phyloP scores from a whole-genome alignment of 768 basidiomycete genomes.

The Psilocybe sp. region DNA sequence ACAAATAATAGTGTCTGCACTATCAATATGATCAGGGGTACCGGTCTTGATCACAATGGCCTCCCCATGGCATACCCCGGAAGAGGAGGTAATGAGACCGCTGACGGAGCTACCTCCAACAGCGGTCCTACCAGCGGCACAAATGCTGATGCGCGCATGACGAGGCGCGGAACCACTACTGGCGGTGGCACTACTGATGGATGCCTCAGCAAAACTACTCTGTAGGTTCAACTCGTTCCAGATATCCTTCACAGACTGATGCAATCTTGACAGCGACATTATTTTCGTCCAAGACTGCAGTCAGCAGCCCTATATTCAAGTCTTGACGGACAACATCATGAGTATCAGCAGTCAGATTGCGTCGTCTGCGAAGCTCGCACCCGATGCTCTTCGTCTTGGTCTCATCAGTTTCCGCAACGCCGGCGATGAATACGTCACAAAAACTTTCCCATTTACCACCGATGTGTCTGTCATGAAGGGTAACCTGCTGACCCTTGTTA shows the following conservation, averaged over 20 bases:
- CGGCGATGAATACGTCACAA: not conserved
- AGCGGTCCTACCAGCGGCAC: not conserved
- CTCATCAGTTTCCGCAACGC: slow-evolving; percentile 8
- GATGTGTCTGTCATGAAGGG: slow-evolving; percentile 3
- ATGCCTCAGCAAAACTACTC: too few relatives aligned
- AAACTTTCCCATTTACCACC: slow-evolving; percentile 6
- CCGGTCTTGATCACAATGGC: not conserved
- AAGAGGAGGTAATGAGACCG: not conserved
- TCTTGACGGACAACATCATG: not conserved
- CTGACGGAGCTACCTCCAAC: not conserved
- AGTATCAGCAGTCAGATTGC: slow-evolving; percentile 4
- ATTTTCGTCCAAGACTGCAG: slow-evolving; percentile 11
- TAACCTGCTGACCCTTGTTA: not conserved
- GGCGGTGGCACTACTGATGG: too few relatives aligned
- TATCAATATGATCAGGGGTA: not conserved
- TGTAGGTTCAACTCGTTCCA: too few relatives aligned
- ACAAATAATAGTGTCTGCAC: not conserved
- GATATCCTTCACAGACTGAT: too few relatives aligned
- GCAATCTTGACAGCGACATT: slow-evolving; percentile 3
- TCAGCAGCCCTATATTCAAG: slow-evolving; percentile 11
- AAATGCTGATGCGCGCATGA: too few relatives aligned
- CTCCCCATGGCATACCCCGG: not conserved
- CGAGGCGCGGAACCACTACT: too few relatives aligned
- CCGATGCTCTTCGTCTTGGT: slow-evolving; percentile 3
- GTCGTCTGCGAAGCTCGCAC: not conserved